Percentiles rank a stretch among this genome's conserved stretches.
Conservation (phyloP, 1,284 basidiomycete genomes). For the Ustilago sp. region DNA sequence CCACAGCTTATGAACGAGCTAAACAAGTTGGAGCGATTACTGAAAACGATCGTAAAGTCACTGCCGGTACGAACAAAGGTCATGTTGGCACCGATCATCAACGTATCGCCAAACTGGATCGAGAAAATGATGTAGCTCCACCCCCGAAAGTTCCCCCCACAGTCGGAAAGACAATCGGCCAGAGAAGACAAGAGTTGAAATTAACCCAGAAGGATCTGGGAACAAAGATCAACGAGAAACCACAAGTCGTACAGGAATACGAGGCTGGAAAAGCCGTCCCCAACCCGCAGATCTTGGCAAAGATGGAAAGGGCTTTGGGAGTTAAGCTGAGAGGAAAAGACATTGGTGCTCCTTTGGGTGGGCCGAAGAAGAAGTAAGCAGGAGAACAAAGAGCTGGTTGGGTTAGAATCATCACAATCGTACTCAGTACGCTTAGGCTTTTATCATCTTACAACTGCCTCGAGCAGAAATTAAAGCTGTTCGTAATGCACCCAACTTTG, state of each 20-base stretch:
- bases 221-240: conserved; percentile 90
- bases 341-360: conserved; percentile 60
- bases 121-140: conserved; percentile 89
- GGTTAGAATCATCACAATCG: no score
- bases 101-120: conserved; percentile 66
- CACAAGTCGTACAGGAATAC: conserved; percentile 87
- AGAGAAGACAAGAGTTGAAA: conserved; percentile 81
- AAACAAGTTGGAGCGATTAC: conserved; percentile 71
- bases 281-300: conserved; percentile 87
- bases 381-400: no score
- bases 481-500: no score
- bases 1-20: conserved; percentile 68
- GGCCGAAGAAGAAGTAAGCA: conserved; percentile 57
- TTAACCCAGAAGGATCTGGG: conserved; percentile 94
- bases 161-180: conserved; percentile 88
- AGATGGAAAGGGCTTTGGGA: conserved; percentile 88
- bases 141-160: conserved; percentile 83
- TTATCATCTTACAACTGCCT: no score
- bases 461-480: no score
- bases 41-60: conserved; percentile 71
- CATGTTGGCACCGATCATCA: conserved; percentile 65
- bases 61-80: conserved; percentile 65
- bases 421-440: no score
- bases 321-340: conserved; percentile 79
- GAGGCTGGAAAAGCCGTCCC: conserved; percentile 86